Evolutionary conservation across 192 early-diverging fungal genomes (phyloP), one percentile per base, ranked within the genome.

Genomic region (Rhizoclosmatium globosum): DNA sequence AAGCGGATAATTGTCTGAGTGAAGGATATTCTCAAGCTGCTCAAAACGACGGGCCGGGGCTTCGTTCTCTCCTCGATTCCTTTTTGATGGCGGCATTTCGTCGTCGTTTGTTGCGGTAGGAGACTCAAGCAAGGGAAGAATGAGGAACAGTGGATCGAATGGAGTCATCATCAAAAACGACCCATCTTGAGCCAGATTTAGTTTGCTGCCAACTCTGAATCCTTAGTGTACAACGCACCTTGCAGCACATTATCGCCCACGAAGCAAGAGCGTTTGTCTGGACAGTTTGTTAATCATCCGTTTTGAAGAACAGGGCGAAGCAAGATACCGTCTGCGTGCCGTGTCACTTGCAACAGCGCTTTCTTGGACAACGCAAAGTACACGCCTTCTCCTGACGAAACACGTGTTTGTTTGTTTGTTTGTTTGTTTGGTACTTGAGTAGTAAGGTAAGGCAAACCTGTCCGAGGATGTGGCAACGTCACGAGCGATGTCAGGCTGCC

Each of bases 191-290:
- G 66, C 21, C 39, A 19, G 39, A 38, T 17, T 68, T 45, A 17
- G 66, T 21, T 21, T 4, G 1, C 17, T 19, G 45, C 41, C 31
- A 45, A 17, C 66, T 1, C 11, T 17, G 21, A 68, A 17, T 17
- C 6, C 31, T 1, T 9, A 45, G 45, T 23, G 19, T 15, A 23
- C 1, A 47, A 46, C 42, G 2, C 1, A 68, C 66, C 66, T 68
- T 68, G 66, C 13, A 46, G 66, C 2, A 68, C 66, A 68, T 42
- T 68, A 17, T 68, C 45, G 38, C 66, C 66, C 2, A 68, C 45
- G 66, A 68, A 68, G 19, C 66, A 42, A 46, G 66, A 68, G n/a
- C 66, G 66, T n/a, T 68, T 68, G 11, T 68, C 66, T 68, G 66
- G 23, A 47, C 2, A 46, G 15, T 46, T n/a, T 19, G 45, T 17